Base-by-base conservation (phyloP, 768 basidiomycete genomes). In the Pisolithus tinctorius region DNA sequence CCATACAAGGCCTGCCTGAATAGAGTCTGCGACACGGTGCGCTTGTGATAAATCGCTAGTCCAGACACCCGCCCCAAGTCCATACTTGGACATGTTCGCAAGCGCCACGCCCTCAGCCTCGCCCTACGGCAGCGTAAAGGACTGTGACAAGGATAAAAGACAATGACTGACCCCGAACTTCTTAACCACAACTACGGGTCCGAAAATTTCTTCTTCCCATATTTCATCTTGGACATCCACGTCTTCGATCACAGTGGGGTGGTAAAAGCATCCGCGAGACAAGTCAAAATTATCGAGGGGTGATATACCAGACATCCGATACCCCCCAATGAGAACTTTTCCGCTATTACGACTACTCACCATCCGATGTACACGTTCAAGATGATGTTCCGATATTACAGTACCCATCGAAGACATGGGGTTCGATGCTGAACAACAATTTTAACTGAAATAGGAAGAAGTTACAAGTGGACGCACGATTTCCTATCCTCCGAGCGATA, bases 141-240 rank as follows among this genome's bases (percentile, higher is more conserved):
- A 46, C 11, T 4, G 16, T 39, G 31, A 37, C 34, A 20, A 30
- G 37, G 38, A 14, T 17, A 11, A 9, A 26, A 23, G 40, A 45
- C 49, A 71, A 70, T 10, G 59, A 65, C 71, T 62, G 42, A 80
- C 79, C 41, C 61, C 56, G 58, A 82, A 83, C 47, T 65, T 71
- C 48, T 76, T 81, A 38, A 85, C 75, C 3, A 87, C 79, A 1
- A 91, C 81, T n/a, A 91, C 87, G 1, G 90, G 90, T 1, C 90
- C 90, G 58, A 93, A 92, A 11, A 91, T 73, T 63, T 93, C 90
- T 66, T 93, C 89, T 59, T 78, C 69, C 88, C 89, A 92, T 25
- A 91, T 65, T 44, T 79, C 78, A 55, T 86, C 83, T 31, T 77
- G 69, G 0, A 72, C 66, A 27, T 70, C 68, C 13, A 88, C 75